A percentile compares a stretch with the other conserved stretches of the same genome.
phyloP scores from a whole-genome alignment of 1,139 yeast species.

The Debaryomycetaceae sp. region DNA sequence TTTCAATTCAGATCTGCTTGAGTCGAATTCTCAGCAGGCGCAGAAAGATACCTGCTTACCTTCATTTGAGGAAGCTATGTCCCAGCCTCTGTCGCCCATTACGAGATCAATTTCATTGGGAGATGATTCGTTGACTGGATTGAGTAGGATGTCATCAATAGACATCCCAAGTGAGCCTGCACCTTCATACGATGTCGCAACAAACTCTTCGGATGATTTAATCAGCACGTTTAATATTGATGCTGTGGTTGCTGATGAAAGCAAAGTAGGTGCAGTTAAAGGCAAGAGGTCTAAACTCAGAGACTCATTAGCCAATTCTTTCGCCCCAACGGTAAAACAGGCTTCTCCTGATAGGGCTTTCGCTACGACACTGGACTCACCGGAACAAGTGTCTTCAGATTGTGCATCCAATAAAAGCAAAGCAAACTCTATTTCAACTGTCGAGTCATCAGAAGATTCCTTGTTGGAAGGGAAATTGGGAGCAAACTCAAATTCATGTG shows the following conservation, averaged over 20 bases:
- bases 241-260: slow-evolving; percentile 16
- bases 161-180: slow-evolving; percentile 29
- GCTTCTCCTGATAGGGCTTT: not conserved
- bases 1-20: slow-evolving; percentile 14
- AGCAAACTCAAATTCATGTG: not conserved
- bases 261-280: not conserved
- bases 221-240: slow-evolving; percentile 19
- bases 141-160: slow-evolving; percentile 34
- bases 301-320: slow-evolving; percentile 23
- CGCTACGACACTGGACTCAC: not conserved
- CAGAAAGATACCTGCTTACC: slow-evolving; percentile 40
- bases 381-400: not conserved
- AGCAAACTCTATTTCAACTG: not conserved
- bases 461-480: not conserved
- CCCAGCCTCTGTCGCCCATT: slow-evolving; percentile 29
- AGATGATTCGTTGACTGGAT: slow-evolving; percentile 34
- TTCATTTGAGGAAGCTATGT: slow-evolving; percentile 56
- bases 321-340: slow-evolving; percentile 14
- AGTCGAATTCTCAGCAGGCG: slow-evolving; percentile 24
- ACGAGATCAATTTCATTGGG: slow-evolving; percentile 33
- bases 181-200: slow-evolving; percentile 31
- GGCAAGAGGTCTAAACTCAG: slow-evolving; percentile 14
- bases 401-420: not conserved
- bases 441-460: not conserved
- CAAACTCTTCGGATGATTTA: not conserved